Percentiles rank a stretch among this genome's conserved stretches.
Conservation (phyloP, 1,139 yeast genomes). For the Debaryomyces subglobosus region DNA sequence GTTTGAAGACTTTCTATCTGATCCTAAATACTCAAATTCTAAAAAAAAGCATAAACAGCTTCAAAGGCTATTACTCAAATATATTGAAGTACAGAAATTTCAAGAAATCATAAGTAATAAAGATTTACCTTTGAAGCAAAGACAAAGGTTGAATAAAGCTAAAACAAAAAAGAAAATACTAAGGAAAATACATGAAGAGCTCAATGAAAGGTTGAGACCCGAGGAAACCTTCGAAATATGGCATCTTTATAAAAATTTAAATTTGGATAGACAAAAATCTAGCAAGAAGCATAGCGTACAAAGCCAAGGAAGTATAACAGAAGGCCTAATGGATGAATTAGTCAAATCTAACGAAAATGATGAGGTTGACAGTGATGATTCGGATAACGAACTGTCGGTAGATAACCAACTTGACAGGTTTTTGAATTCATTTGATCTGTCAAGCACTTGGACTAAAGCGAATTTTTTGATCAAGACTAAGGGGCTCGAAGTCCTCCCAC, state of each 20-base stretch:
- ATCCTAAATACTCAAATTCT: conserved; percentile 15
- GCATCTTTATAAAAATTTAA: conserved; percentile 28
- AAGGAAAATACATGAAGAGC: conserved; percentile 19
- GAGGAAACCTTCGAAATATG: conserved; percentile 45
- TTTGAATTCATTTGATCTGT: conserved; percentile 23
- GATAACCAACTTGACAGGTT: conserved; percentile 17
- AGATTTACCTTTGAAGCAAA: conserved; percentile 12
- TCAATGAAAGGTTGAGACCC: conserved; percentile 24
- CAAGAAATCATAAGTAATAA: conserved; percentile 16
- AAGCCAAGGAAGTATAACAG: conserved; percentile 4
- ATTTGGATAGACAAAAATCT: conserved; percentile 12
- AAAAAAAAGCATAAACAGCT: conserved; percentile 18
- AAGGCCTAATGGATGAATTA: conserved; percentile 9
- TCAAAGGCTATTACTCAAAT: conserved; percentile 20
- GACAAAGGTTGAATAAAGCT: conserved; percentile 16
- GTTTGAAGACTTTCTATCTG: conserved; percentile 25
- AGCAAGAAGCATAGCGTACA: not conserved
- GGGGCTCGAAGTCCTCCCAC: conserved; percentile 39
- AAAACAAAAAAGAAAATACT: conserved; percentile 18
- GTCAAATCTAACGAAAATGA: conserved; percentile 6
- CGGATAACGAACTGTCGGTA: conserved; percentile 15
- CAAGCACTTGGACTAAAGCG: conserved; percentile 25
- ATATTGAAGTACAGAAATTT: conserved; percentile 22
- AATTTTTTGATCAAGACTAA: conserved; percentile 26
- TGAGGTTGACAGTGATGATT: conserved; percentile 15